Evolutionary conservation across 805 yeast species (phyloP).

Genomic region (Komagataella pastoris): DNA sequence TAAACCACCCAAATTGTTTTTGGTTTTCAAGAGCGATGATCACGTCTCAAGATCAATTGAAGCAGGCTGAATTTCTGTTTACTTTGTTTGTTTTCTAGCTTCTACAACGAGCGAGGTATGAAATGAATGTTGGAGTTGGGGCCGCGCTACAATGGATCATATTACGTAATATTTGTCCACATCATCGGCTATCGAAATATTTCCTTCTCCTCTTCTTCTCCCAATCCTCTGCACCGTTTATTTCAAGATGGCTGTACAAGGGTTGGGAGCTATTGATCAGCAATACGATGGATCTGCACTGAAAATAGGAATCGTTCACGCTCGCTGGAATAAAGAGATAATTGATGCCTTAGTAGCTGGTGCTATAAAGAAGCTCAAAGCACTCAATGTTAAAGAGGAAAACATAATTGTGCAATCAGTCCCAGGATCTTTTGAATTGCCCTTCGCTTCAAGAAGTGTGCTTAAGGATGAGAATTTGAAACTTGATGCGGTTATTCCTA

Average conservation of each 20-base stretch:
- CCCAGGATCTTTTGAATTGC: constrained; percentile 93
- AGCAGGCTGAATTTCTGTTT: not conserved
- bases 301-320: constrained; percentile 80
- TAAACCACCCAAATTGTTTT: not conserved
- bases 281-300: constrained; percentile 26
- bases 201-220: not conserved
- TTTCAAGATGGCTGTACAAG: constrained; percentile 2
- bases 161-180: not conserved
- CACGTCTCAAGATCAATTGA: not conserved
- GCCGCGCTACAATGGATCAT: not conserved
- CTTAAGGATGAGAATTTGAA: constrained; percentile 26
- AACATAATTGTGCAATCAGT: constrained; percentile 76
- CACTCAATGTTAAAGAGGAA: constrained; percentile 59
- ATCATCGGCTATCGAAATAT: not conserved
- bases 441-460: constrained; percentile 57
- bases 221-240: not conserved
- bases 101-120: not conserved
- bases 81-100: not conserved
- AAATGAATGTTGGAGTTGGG: not conserved
- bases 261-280: constrained; percentile 2
- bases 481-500: constrained; percentile 81
- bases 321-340: constrained; percentile 83
- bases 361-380: constrained; percentile 43
- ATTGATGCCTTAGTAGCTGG: constrained; percentile 76
- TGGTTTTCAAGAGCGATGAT: not conserved